Base-by-base conservation (phyloP, 768 basidiomycete genomes). In the Megacollybia marginata region DNA sequence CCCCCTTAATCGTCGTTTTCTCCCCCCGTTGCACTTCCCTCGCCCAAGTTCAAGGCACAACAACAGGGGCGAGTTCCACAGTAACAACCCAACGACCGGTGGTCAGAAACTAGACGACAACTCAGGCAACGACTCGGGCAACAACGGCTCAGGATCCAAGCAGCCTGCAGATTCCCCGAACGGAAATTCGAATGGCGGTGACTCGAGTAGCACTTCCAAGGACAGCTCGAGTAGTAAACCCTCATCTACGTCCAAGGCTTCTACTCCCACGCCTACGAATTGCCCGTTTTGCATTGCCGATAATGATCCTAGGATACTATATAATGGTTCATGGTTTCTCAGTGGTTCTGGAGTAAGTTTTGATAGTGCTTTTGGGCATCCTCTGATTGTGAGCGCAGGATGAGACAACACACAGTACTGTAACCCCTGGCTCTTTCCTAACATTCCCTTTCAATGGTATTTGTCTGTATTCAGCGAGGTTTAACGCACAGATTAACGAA, bases 401-500 rank as follows among this genome's bases (percentile, higher is more conserved):
- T 28, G 23, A 28, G 31, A 75, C 71, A 1, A 66, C 65, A 5
- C 71, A 73, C 51, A 65, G 62, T 23, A 73, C 70, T 2, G 63
- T 55, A 5, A 51, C 56, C 2, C 42, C 55, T 0, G 69, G 68
- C 5, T 62, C 72, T 5, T 63, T 49, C 20, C 55, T 70, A 31
- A 62, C 64, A 0, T 57, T 74, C 4, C 58, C 38, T 4, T 75
- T 75, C 52, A 69, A 67, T 50, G 71, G 73, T 71, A 48, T 47
- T 64, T 6, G 23, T 28, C 23, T 28, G 23, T 6, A 28, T 28
- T 28, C 23, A 28, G 23, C 6, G 23, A 28, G 23, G 23, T 28
- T 28, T 28, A 3, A 28, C n/a, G n/a, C 23, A 28, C 23, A 28
- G 23, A 28, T 6, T 28, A 6, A 28, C 23, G 23, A 28, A 28